A percentile compares a stretch with the other conserved stretches of the same genome.
Evolutionary conservation across 805 yeast species (phyloP).

Genomic region (Saturnispora zaruensis): DNA sequence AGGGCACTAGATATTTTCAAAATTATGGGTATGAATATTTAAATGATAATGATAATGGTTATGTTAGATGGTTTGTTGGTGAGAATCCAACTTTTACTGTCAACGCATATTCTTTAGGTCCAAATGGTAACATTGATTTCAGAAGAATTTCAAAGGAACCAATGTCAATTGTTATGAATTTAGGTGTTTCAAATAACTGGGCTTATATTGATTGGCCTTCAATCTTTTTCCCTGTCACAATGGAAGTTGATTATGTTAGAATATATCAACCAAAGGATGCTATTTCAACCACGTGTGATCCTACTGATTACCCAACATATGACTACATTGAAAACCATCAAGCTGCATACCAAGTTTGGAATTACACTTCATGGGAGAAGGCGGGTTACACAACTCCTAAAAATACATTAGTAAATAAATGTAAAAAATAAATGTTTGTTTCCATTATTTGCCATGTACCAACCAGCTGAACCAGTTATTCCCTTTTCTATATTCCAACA

Average conservation of each 20-base stretch:
- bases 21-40: conserved; percentile 69
- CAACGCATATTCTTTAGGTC: conserved; percentile 67
- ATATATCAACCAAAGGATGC: conserved; percentile 76
- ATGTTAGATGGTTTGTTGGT: conserved; percentile 83
- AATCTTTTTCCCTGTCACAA: conserved; percentile 64
- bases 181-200: conserved; percentile 91
- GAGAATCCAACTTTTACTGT: conserved; percentile 67
- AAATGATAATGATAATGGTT: conserved; percentile 63
- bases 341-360: conserved; percentile 59
- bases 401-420: conserved; percentile 39
- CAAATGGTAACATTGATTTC: conserved; percentile 85
- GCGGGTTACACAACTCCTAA: conserved; percentile 71
- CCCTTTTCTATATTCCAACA: not conserved
- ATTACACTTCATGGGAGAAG: conserved; percentile 62
- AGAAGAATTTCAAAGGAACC: conserved; percentile 83
- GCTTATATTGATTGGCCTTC: conserved; percentile 87
- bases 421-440: not conserved
- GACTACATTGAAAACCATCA: conserved; percentile 70
- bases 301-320: conserved; percentile 72
- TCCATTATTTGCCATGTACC: not conserved
- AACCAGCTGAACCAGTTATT: not conserved
- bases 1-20: conserved; percentile 48
- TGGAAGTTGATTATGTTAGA: conserved; percentile 80
- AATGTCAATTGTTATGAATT: conserved; percentile 78
- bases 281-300: conserved; percentile 72